Evolutionary conservation across 1,284 basidiomycete species (phyloP).

Genomic region (Clitocybe nebularis): DNA sequence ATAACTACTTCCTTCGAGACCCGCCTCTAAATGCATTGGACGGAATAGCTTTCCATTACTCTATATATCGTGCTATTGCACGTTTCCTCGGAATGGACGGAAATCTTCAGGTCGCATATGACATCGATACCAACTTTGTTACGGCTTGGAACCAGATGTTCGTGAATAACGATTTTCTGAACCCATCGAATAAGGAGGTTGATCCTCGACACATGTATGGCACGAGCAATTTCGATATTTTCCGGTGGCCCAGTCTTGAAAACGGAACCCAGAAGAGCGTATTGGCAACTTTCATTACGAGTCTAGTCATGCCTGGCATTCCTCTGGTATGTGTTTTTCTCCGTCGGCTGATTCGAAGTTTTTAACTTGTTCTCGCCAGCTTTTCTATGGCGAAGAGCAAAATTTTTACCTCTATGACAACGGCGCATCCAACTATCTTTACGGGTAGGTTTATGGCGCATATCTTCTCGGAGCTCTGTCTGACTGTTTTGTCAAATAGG

Average conservation of each 20-base stretch:
- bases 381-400: conserved; percentile 88
- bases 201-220: conserved; percentile 90
- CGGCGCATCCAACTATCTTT: conserved; percentile 83
- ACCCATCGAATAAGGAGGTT: conserved; percentile 57
- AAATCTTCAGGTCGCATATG: conserved; percentile 84
- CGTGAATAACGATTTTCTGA: conserved; percentile 81
- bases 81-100: conserved; percentile 93
- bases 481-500: conserved; percentile 33
- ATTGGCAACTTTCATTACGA: conserved; percentile 74
- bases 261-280: conserved; percentile 77
- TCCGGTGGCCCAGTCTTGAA: conserved; percentile 84
- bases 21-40: conserved; percentile 64
- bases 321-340: conserved; percentile 51
- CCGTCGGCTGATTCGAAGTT: background rate
- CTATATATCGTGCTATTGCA: conserved; percentile 78
- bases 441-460: conserved; percentile 50
- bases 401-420: conserved; percentile 83
- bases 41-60: conserved; percentile 86
- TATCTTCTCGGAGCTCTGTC: background rate
- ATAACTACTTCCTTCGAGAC: conserved; percentile 77
- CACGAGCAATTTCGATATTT: conserved; percentile 89
- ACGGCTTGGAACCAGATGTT: conserved; percentile 89
- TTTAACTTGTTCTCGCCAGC: conserved; percentile 31
- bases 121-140: conserved; percentile 77
- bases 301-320: conserved; percentile 83